Evolutionary conservation across 176 grass and related monocot genomes (phyloP), one percentile per base, ranked within the genome.

Genomic region (Tillandsia fasciculata): DNA sequence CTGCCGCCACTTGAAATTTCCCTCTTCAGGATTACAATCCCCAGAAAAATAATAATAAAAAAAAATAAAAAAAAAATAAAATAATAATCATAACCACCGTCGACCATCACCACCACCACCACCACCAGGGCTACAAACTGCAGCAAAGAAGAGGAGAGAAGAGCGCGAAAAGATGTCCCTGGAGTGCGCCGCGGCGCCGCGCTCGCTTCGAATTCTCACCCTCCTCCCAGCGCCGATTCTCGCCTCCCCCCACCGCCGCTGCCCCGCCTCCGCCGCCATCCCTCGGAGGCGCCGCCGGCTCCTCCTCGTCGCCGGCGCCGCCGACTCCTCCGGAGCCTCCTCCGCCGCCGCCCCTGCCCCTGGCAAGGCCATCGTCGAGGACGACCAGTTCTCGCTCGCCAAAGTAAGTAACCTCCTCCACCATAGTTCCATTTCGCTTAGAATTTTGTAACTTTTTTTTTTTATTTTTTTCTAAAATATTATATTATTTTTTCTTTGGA

Each of bases 301-400:
- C 33, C 2, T 58, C 52, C n/a, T 79, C 49, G 69, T 73, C 42
- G 71, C 86, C 63, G 70, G 82, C 27, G 86, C 84, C 10, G 84
- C 72, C 0, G 86, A 97, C 9, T 81, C 93, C 1, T 80, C 84
- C 27, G n/a, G 73, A 8, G 65, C 78, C 50, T 69, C 78, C 50
- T 69, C 82, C 63, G 24, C 74, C 18, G 47, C 80, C 18, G 23
- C 64, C 11, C 24, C 24, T 24, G 63, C 53, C 24, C 63, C 51
- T 2, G 70, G 70, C 49, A 93, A 93, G 79, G 22, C 84, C 42
- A 52, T 82, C 64, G 75, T 93, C 50, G 75, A 82, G 2, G 94
- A 99, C 79, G 78, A 82, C 1, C 87, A 87, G 68, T 93, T 99
- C 80, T 83, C 94, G 26, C 77, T 99, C 54, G 76, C 84, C 68